Conservation (phyloP, 2,329 filamentous ascomycete species). For the Epichloe sibirici region DNA sequence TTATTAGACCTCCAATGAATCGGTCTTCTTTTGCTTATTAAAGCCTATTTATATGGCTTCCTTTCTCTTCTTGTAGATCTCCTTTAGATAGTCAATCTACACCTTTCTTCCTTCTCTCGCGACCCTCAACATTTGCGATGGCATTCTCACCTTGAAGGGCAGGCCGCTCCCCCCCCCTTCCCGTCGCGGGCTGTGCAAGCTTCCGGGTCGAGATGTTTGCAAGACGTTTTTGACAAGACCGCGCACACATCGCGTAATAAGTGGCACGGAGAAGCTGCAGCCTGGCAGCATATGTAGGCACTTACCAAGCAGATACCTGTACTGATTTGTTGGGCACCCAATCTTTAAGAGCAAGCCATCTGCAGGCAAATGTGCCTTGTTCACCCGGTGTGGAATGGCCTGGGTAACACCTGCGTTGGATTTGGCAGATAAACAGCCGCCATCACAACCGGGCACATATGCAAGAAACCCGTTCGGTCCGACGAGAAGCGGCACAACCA, state of each 20-base stretch:
- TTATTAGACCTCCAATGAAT: too few relatives aligned
- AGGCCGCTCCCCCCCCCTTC: neutral
- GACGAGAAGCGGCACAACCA: neutral
- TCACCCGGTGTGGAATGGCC: neutral
- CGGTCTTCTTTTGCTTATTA: too few relatives aligned
- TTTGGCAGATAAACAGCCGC: neutral
- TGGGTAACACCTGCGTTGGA: neutral
- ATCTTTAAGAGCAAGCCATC: neutral
- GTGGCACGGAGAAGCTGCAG: neutral
- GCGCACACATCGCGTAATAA: neutral
- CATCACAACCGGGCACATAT: neutral
- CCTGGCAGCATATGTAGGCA: neutral
- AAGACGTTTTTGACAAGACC: neutral
- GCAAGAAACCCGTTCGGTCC: conserved; percentile 1
- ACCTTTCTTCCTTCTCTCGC: too few relatives aligned
- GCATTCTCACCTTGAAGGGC: neutral
- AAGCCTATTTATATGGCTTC: too few relatives aligned
- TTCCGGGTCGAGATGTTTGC: neutral
- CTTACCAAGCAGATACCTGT: neutral
- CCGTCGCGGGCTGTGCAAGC: neutral
- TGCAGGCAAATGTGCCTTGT: neutral
- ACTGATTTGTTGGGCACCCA: neutral
- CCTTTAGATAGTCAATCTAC: too few relatives aligned
- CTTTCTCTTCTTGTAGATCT: too few relatives aligned
- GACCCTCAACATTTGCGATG: too few relatives aligned